A percentile compares a stretch with the other conserved stretches of the same genome.
These are phyloP conservation scores for Tolypocladium guangdongense DNA, from an alignment of 2,329 filamentous ascomycete genomes.

Conservation along the genomic window DNA sequence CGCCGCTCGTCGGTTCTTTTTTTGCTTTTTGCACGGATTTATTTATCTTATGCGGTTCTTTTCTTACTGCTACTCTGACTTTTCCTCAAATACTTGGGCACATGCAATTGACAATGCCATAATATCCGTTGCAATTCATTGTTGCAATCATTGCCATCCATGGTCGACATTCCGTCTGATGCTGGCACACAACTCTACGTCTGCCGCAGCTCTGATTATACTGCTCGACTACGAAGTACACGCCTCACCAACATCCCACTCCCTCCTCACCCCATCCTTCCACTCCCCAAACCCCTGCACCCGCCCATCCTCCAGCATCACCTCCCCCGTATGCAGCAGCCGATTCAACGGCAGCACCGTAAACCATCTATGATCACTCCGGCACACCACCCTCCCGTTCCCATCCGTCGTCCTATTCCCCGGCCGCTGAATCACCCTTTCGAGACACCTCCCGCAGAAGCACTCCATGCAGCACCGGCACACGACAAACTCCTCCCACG, in stretches of 20 bases:
- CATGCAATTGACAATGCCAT: neutral
- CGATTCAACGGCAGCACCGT: conserved; percentile 23
- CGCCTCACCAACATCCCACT: conserved; percentile 13
- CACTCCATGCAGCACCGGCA: conserved; percentile 28
- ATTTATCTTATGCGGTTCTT: too few relatives aligned
- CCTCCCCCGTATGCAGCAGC: conserved; percentile 25
- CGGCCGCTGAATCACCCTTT: conserved; percentile 15
- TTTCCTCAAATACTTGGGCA: neutral
- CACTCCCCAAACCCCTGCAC: conserved; percentile 23
- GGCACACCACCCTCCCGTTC: conserved; percentile 19
- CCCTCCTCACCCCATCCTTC: conserved; percentile 21
- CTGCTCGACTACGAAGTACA: too few relatives aligned
- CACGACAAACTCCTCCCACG: conserved; percentile 20
- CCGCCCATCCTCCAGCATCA: conserved; percentile 19
- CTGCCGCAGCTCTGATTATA: too few relatives aligned
- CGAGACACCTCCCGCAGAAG: conserved; percentile 24
- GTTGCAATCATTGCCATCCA: too few relatives aligned
- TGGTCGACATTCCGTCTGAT: too few relatives aligned
- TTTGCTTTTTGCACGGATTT: neutral
- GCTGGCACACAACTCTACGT: too few relatives aligned
- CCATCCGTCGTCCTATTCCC: conserved; percentile 19
- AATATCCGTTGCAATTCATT: neutral
- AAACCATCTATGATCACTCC: conserved; percentile 28
- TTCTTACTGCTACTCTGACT: neutral
- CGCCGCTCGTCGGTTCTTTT: conserved; percentile 1